Conservation (phyloP, 306 rosid genomes). For the Sicyos baderoa region DNA sequence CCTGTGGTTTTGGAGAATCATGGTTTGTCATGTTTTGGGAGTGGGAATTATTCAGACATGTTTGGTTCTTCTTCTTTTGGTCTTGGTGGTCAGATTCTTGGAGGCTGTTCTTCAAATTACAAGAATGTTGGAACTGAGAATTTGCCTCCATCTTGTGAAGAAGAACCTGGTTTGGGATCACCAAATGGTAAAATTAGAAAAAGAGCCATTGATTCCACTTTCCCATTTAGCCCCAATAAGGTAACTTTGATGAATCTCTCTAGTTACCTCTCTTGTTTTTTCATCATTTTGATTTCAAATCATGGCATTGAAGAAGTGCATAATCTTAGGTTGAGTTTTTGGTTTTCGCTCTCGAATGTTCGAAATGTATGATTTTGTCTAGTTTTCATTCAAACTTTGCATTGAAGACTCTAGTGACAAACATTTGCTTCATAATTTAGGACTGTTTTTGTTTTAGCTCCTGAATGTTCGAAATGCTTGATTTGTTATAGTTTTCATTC, state of each 20-base stretch:
- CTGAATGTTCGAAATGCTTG: too few species aligned
- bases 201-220: slow-evolving; percentile 46
- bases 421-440: too few species aligned
- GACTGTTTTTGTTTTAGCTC: too few species aligned
- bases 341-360: too few species aligned
- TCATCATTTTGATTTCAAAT: background rate
- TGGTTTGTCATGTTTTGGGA: slow-evolving; percentile 49
- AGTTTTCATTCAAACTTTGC: too few species aligned
- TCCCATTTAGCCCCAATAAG: slow-evolving; percentile 54
- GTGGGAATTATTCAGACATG: slow-evolving; percentile 69
- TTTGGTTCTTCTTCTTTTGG: slow-evolving; percentile 41
- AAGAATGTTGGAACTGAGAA: slow-evolving; percentile 22
- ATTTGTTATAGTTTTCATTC: too few species aligned
- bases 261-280: background rate
- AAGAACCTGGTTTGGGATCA: slow-evolving; percentile 38
- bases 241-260: slow-evolving; percentile 28
- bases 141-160: slow-evolving; percentile 43
- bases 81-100: slow-evolving; percentile 40
- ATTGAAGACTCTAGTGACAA: too few species aligned
- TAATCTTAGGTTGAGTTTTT: too few species aligned
- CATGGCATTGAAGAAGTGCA: too few species aligned
- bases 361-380: too few species aligned
- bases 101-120: slow-evolving; percentile 27
- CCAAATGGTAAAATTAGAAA: slow-evolving; percentile 64
- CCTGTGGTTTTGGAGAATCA: slow-evolving; percentile 11